Evolutionary conservation across 2,329 filamentous ascomycete genomes (phyloP).

Genomic region (Xylariaceae sp.): DNA sequence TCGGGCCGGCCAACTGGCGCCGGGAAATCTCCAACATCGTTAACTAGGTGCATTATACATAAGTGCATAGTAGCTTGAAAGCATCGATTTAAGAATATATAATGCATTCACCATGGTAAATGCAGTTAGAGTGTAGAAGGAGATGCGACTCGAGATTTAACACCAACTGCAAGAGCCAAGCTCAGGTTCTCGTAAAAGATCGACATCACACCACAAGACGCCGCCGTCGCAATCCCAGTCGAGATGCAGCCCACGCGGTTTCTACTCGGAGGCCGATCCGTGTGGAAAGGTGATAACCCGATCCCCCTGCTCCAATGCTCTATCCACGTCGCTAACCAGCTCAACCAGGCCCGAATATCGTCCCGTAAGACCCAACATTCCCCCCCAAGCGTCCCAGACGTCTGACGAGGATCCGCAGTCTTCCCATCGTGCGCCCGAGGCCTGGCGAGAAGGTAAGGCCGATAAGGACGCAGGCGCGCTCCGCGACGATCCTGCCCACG

Average conservation of each 20-base stretch:
- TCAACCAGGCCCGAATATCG: constrained; percentile 61
- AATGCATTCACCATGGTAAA: constrained; percentile 12
- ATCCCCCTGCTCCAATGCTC: not conserved
- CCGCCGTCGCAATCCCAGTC: constrained; percentile 12
- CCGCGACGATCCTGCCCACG: constrained; percentile 85
- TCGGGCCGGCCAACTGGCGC: not conserved
- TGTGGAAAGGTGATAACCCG: constrained; percentile 33
- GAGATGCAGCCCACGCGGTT: constrained; percentile 38
- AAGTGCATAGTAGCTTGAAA: no score
- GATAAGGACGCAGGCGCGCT: constrained; percentile 81
- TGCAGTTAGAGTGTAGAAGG: not conserved
- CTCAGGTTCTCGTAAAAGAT: not conserved
- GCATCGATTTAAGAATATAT: no score
- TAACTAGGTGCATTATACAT: no score
- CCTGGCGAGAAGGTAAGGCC: constrained; percentile 62
- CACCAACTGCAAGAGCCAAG: not conserved
- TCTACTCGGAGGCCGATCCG: constrained; percentile 35
- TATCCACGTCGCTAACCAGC: not conserved
- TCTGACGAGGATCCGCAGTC: constrained; percentile 35
- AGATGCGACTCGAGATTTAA: not conserved
- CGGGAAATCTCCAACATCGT: not conserved
- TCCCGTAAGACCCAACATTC: constrained; percentile 52
- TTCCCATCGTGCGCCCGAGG: constrained; percentile 60
- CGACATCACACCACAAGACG: constrained; percentile 1
- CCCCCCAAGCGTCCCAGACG: constrained; percentile 2